Base-by-base conservation (phyloP, 352 stramenopile genomes). In the Globisporangium mamillatum region DNA sequence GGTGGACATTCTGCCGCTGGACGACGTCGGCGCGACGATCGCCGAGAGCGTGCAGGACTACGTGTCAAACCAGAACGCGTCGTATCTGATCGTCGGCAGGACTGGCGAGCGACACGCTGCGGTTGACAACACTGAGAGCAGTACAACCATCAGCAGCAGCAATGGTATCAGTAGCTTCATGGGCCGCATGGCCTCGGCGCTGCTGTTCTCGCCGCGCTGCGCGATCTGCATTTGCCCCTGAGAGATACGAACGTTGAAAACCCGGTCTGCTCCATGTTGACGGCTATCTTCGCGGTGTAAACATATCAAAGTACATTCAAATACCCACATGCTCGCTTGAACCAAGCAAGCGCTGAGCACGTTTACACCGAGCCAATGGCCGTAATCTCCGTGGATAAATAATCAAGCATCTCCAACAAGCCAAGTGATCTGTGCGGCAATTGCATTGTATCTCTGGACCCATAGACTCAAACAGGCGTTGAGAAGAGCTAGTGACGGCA, bases 41-140 rank as follows among this genome's bases (percentile, higher is more conserved):
- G 73, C 75, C 0, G 81, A 92, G 68, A 85, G 81, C 53, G 63
- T 90, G 36, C 81, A 92, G 41, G 68, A 75, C 9, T 92, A 90
- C 52, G 46, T 81, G 4, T 67, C 74, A 4, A 53, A 52, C 1
- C 64, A 84, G 18, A 63, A 71, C 9, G 84, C 80, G 8, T 79
- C 80, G 2, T 87, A 83, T 29, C 57, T 92, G 29, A 57, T 92
- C 9, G 53, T 89, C 8, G 81, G 81, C 3, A 66, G 79, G 16
- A 77, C 67, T 48, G 78, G 82, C 22, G 64, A 65, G 22, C 32
- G 24, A 25, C 58, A 55, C 50, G 46, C 44, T 8, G 18, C 12
- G 20, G 38, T 41, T 20, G n/a, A 12, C 46, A 16, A 44, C 60
- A 22, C 59, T n/a, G 25, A 20, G 16, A 9, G 1, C 38, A 65